Percentiles rank a stretch among this genome's conserved stretches.
phyloP scores from a whole-genome alignment of 495 filamentous ascomycete genomes.

The Trichoderma parareesei region DNA sequence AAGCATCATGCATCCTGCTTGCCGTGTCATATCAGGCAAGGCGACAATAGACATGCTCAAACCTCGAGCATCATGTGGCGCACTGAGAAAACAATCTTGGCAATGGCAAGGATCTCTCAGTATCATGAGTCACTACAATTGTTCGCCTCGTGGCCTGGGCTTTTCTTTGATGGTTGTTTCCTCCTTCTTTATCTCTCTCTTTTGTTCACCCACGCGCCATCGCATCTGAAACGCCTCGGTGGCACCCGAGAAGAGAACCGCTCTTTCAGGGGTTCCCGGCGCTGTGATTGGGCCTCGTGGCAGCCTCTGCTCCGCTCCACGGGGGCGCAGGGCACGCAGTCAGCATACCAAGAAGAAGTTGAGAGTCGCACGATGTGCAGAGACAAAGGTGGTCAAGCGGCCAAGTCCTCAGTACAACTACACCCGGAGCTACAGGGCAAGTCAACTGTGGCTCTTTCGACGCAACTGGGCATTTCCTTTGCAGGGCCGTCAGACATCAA shows the following conservation, averaged over 20 bases:
- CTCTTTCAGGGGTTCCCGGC: conserved; percentile 7
- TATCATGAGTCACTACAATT: too few species aligned
- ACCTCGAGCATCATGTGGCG: too few species aligned
- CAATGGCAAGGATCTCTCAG: too few species aligned
- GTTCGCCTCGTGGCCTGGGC: too few species aligned
- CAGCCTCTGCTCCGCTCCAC: neutral
- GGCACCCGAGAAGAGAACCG: conserved; percentile 6
- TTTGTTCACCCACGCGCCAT: conserved; percentile 1
- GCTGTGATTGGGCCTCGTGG: neutral
- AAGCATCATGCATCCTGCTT: neutral
- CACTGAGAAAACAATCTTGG: too few species aligned
- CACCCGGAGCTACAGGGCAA: neutral
- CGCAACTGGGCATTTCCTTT: neutral
- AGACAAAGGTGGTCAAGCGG: neutral
- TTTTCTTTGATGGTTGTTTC: too few species aligned
- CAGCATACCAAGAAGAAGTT: neutral
- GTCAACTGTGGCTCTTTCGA: neutral
- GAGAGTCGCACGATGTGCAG: too few species aligned
- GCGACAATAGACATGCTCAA: neutral
- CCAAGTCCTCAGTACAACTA: neutral
- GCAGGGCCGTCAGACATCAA: conserved; percentile 3
- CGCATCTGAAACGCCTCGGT: conserved; percentile 8
- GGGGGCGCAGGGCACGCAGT: neutral
- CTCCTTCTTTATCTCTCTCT: neutral
- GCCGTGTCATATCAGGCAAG: neutral